phyloP scores from a whole-genome alignment of 208 protist species.

The Balamuthia mandrillaris region DNA sequence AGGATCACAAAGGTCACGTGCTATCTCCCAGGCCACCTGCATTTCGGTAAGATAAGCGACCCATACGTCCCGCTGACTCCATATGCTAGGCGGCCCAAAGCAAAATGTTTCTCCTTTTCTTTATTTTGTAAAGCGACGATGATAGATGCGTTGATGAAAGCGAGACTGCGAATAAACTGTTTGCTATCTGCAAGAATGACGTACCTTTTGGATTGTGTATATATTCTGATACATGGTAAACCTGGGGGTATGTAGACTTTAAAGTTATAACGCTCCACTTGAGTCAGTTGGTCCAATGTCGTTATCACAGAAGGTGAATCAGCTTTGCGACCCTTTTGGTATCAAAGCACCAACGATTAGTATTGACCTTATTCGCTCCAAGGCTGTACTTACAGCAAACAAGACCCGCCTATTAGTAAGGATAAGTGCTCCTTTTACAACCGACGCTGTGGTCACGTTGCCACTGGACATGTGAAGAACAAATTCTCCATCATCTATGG shows the following conservation, averaged over 20 bases:
- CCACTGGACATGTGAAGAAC: not conserved
- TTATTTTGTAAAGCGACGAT: too few species aligned
- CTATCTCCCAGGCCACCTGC: slow-evolving; percentile 7
- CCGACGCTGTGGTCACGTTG: slow-evolving; percentile 1
- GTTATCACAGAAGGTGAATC: too few species aligned
- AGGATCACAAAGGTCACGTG: not conserved
- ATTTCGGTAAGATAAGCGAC: not conserved
- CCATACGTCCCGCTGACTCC: not conserved
- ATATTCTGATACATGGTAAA: not conserved
- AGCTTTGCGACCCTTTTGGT: too few species aligned
- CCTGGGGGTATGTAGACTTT: not conserved
- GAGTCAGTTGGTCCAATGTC: not conserved
- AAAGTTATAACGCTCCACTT: slow-evolving; percentile 14
- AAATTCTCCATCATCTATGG: too few species aligned
- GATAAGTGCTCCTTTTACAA: not conserved
- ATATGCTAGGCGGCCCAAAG: not conserved
- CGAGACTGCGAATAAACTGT: too few species aligned
- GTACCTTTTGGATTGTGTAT: too few species aligned
- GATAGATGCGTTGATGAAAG: too few species aligned
- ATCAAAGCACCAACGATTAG: too few species aligned
- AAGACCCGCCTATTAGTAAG: slow-evolving; percentile 1
- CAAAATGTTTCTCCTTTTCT: not conserved
- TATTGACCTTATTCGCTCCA: too few species aligned
- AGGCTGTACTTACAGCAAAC: not conserved
- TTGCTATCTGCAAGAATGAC: too few species aligned